These are phyloP conservation scores for Citrullus mucosospermus DNA, from an alignment of 306 rosid genomes.

Conservation along the genomic window DNA sequence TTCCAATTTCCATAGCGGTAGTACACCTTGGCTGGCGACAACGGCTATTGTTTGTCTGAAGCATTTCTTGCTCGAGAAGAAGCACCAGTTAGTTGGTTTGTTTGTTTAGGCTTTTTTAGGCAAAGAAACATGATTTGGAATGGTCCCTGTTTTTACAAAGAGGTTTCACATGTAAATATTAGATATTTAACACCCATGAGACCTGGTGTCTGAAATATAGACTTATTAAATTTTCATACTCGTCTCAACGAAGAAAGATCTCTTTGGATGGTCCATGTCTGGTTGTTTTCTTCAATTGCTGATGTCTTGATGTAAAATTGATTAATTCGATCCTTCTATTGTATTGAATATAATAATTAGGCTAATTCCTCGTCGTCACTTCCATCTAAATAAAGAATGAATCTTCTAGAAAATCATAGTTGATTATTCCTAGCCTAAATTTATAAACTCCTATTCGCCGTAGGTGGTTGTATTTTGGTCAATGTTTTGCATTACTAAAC, in stretches of 20 bases:
- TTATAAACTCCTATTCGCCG: background rate
- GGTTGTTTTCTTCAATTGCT: background rate
- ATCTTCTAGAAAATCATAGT: background rate
- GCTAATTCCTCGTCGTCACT: background rate
- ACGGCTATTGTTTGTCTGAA: no score
- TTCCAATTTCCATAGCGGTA: background rate
- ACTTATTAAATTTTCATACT: background rate
- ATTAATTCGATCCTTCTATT: background rate
- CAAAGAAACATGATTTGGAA: background rate
- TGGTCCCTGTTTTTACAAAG: background rate
- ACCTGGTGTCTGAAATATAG: background rate
- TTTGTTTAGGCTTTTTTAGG: no score
- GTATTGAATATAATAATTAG: background rate
- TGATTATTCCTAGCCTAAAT: background rate
- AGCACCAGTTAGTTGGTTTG: background rate
- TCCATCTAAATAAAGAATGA: background rate
- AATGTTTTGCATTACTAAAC: background rate
- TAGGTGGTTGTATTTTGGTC: background rate
- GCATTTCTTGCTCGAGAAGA: background rate
- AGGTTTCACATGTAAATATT: background rate
- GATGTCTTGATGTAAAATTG: background rate
- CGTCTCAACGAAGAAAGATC: background rate
- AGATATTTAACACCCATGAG: background rate
- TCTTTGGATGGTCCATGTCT: background rate
- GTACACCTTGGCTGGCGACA: background rate